Evolutionary conservation across 768 basidiomycete species (phyloP), one percentile per base, ranked within the genome.

Genomic region (Pleurotus eryngii): DNA sequence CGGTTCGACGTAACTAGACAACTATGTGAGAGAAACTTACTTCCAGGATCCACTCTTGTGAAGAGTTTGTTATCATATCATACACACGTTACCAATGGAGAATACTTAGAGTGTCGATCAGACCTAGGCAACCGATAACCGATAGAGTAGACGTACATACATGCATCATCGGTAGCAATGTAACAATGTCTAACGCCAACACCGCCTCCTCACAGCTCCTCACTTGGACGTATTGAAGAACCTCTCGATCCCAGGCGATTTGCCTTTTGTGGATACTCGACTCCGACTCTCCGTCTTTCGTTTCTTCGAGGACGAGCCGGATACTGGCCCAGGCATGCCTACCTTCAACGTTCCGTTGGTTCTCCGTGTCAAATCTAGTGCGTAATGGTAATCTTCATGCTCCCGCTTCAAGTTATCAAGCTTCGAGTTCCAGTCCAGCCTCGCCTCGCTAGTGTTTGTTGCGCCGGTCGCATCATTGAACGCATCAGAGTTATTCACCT

Each of bases 341-440:
- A 49, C 58, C 35, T 60, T 56, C 20, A 60, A 50, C 3, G 60
- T 61, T 38, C 57, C 60, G 35, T 61, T 64, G 47, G 71, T 57
- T 54, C 77, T 74, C 22, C 78, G 78, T 18, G 86, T 80, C 50
- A 98, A 67, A 56, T 92, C 88, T 64, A 86, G 78, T 1, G 95
- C 95, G 63, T 93, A 85, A 69, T 98, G 95, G 69, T 84, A 97
- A 71, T 97, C 95, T 37, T 83, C 80, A 63, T 98, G 95, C 66
- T 97, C 95, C 69, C 80, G 62, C 55, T 76, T 17, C 14, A 54
- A 38, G 17, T 4, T 24, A 26, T 54, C 51, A 9, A 54, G 14
- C 39, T n/a, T 54, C 15, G 18, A 76, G 56, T 83, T 65, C 58
- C 70, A 70, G 5, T 69, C 73, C 38, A 87, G 63, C 17, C 65